Evolutionary conservation across 2,329 filamentous ascomycete species (phyloP).

Genomic region (Hymenoscyphus linearis): DNA sequence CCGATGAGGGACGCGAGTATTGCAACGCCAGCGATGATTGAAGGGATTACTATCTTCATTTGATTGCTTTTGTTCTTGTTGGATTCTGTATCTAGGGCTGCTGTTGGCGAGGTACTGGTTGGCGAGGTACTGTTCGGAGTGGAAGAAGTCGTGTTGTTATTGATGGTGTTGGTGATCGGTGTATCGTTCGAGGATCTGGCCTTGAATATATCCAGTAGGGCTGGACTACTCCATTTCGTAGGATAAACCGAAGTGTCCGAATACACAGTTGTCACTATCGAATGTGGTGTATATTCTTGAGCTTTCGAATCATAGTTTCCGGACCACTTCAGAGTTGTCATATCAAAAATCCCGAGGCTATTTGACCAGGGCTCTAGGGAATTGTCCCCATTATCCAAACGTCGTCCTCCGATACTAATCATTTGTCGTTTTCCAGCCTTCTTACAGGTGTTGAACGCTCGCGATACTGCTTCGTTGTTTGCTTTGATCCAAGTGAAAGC

Average conservation of each 20-base stretch:
- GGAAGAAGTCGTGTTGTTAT: background rate
- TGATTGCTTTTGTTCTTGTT: too few species aligned
- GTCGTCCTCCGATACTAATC: slow-evolving; percentile 13
- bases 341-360: background rate
- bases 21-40: background rate
- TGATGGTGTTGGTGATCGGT: background rate
- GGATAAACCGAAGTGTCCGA: background rate
- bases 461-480: slow-evolving; percentile 2
- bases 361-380: background rate
- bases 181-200: background rate
- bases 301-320: background rate
- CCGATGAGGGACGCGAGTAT: background rate
- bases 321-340: background rate
- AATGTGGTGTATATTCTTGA: background rate
- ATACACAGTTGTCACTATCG: background rate
- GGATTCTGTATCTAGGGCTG: too few species aligned
- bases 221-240: background rate
- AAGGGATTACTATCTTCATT: background rate
- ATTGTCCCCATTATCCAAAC: background rate
- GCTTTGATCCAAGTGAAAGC: slow-evolving; percentile 15
- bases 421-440: slow-evolving; percentile 13
- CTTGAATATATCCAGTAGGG: background rate
- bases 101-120: too few species aligned
- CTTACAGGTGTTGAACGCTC: slow-evolving; percentile 10
- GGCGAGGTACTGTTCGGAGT: background rate